Evolutionary conservation across 2,329 filamentous ascomycete species (phyloP).

Genomic region (Fusarium sp.): DNA sequence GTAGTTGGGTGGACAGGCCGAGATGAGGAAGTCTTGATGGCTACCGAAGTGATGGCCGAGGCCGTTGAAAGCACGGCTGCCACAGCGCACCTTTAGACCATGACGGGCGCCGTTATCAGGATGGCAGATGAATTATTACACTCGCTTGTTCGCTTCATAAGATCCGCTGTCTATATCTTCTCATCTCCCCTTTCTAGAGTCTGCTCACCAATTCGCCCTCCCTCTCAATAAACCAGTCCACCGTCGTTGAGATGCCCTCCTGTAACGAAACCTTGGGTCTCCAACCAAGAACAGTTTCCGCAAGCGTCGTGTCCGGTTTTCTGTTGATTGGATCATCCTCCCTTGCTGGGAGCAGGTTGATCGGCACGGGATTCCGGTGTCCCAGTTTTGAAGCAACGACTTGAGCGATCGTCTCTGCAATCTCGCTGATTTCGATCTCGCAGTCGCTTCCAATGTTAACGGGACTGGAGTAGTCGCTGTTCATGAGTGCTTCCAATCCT

Average conservation of each 20-base stretch:
- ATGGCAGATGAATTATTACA: neutral
- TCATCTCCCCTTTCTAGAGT: neutral
- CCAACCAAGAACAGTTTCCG: constrained; percentile 22
- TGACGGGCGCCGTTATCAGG: too few relatives aligned
- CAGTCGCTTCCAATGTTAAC: constrained; percentile 36
- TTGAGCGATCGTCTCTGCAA: constrained; percentile 24
- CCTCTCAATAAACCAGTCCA: constrained; percentile 36
- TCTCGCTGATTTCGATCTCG: constrained; percentile 28
- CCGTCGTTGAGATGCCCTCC: constrained; percentile 25
- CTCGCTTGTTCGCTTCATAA: neutral
- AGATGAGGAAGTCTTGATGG: neutral
- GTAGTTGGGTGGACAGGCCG: neutral
- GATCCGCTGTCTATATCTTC: neutral
- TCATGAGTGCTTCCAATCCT: constrained; percentile 29
- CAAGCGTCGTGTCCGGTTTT: constrained; percentile 30
- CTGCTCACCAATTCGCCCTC: constrained; percentile 19
- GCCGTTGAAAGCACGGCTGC: neutral
- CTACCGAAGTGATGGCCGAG: neutral
- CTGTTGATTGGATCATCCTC: constrained; percentile 33
- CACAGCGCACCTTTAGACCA: neutral
- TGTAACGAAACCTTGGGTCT: constrained; percentile 18
- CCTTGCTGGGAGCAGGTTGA: constrained; percentile 19
- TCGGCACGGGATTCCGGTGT: constrained; percentile 3
- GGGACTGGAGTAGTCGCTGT: constrained; percentile 26
- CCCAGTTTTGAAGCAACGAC: constrained; percentile 28